Base-by-base conservation (phyloP, 2,329 filamentous ascomycete genomes). In the Ophiocordyceps camponoti-leonardi region DNA sequence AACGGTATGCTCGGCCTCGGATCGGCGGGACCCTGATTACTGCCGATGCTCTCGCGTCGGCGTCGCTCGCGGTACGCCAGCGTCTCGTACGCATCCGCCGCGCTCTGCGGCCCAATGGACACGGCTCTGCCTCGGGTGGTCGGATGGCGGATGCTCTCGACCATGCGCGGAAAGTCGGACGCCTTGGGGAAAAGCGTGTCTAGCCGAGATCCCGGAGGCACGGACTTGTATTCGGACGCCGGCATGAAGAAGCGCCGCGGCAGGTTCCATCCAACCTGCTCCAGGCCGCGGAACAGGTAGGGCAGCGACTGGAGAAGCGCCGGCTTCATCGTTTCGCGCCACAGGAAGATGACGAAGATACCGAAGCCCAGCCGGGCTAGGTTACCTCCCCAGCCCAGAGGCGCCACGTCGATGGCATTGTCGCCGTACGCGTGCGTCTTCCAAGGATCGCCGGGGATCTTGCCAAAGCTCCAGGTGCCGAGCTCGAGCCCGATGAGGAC, bases 41-140 rank as follows among this genome's bases (percentile, higher is more conserved):
- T 72, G 47, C 65, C 59, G 40, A 75, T 61, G 59, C 74, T 72
- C 63, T 78, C 74, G 30, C 72, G 61, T 28, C 74, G 63, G 47
- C 68, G 65, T 20, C 73, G 64, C 56, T 94, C 86, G 19, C 90
- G 80, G 58, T 94, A 94, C 6, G 90, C 92, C 43, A 98, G 70
- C 19, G 87, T 86, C 66, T 98, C 92, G 64, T 95, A 94, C 22
- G 87, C 92, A 64, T 98, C 92, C 2, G 92, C 92, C 49, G 88
- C 88, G 42, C 88, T 95, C 64, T 96, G 92, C 2, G 92, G 92
- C 0, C 92, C 92, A 45, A 96, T 76, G 6, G 87, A 94, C 31
- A 96, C 78, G 30, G 87, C 83, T 44, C 92, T 77, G 49, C 81
- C 81, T 48, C 86, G 72, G 14, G 64, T 66, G 5, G 63, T 68